These are phyloP conservation scores for Rhodotorula sp. DNA, from an alignment of 1,284 basidiomycete species.

Conservation along the genomic window DNA sequence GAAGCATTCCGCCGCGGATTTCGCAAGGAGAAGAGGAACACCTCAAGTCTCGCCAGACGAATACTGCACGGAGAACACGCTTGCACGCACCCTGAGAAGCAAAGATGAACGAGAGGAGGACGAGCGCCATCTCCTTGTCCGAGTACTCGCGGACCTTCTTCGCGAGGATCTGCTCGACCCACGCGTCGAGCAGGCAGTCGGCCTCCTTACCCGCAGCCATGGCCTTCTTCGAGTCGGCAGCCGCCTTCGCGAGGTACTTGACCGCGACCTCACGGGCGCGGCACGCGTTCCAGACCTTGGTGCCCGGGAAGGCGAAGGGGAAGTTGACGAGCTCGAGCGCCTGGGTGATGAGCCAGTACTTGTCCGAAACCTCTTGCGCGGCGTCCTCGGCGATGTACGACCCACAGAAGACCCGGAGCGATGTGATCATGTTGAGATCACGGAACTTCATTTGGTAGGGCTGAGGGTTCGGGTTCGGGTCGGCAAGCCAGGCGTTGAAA, in stretches of 20 bases:
- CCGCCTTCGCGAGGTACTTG: constrained; percentile 59
- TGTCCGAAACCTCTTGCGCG: constrained; percentile 78
- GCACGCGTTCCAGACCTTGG: constrained; percentile 93
- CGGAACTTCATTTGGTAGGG: constrained; percentile 85
- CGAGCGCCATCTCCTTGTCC: constrained; percentile 92
- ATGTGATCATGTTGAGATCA: constrained; percentile 96
- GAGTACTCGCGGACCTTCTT: constrained; percentile 76
- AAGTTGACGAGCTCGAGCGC: constrained; percentile 99
- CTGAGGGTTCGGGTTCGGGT: constrained; percentile 46
- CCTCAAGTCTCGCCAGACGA: too few species aligned
- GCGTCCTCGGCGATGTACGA: constrained; percentile 80
- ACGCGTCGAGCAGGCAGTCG: constrained; percentile 88
- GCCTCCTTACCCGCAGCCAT: constrained; percentile 82
- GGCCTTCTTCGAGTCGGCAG: constrained; percentile 74
- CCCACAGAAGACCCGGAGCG: constrained; percentile 92
- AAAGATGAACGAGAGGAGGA: constrained; percentile 89
- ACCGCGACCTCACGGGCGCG: constrained; percentile 88
- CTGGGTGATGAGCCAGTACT: constrained; percentile 88
- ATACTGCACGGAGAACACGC: background rate
- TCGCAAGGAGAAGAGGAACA: too few species aligned
- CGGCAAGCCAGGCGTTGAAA: constrained; percentile 47
- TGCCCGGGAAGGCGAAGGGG: constrained; percentile 91
- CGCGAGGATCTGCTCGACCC: constrained; percentile 74
- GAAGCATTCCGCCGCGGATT: background rate
- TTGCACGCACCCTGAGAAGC: constrained; percentile 69